These are phyloP conservation scores for Aphanomyces cochlioides DNA, from an alignment of 352 stramenopile genomes.

Conservation along the genomic window DNA sequence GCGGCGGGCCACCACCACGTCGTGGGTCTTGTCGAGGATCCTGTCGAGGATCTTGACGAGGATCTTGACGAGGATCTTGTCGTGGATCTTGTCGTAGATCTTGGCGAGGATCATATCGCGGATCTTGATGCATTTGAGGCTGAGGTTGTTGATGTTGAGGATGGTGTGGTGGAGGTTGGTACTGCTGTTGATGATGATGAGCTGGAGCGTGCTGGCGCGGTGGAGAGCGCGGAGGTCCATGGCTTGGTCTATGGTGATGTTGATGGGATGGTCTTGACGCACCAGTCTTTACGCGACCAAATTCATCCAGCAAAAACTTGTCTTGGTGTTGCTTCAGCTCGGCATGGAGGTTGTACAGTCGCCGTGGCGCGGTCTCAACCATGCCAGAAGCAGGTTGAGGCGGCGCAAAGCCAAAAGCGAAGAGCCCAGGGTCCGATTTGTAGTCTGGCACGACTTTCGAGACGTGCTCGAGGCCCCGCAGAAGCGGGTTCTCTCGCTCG, in stretches of 20 bases:
- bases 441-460: conserved; percentile 38
- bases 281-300: conserved; percentile 24
- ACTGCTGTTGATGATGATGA: not conserved
- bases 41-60: not conserved
- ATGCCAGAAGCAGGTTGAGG: conserved; percentile 54
- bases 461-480: conserved; percentile 49
- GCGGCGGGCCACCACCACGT: not conserved
- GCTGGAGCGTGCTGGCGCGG: not conserved
- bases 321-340: conserved; percentile 9
- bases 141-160: not conserved
- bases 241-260: not conserved
- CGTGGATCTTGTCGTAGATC: not conserved
- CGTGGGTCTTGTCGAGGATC: not conserved
- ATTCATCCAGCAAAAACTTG: conserved; percentile 17
- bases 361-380: conserved; percentile 36
- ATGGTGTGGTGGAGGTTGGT: not conserved
- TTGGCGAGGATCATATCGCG: not conserved
- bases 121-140: not conserved
- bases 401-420: conserved; percentile 66
- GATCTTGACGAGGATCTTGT: not conserved
- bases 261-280: not conserved
- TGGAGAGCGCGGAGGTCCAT: not conserved
- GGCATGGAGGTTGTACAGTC: not conserved
- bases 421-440: conserved; percentile 45
- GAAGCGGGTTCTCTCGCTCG: conserved; percentile 62